Percentiles rank a stretch among this genome's conserved stretches.
Evolutionary conservation across 2,329 filamentous ascomycete species (phyloP).

Genomic region (Aspergillus nomiae): DNA sequence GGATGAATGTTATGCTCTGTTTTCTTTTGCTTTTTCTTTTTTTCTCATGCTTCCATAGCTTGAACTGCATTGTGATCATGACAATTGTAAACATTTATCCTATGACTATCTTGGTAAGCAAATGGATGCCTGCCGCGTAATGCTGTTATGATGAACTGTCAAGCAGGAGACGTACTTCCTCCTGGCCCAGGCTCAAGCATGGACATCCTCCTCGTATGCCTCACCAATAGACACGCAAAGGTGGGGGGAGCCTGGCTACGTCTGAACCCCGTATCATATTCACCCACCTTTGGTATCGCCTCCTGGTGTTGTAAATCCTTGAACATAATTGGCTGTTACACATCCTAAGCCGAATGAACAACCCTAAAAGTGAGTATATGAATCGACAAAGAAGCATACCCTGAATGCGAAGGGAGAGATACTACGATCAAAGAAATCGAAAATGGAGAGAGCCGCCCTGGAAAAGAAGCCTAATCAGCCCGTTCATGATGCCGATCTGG

Average conservation of each 20-base stretch:
- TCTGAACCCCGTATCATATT: no score
- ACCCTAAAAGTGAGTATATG: neutral
- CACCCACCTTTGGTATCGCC: neutral
- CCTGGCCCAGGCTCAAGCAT: neutral
- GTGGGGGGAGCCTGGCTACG: neutral
- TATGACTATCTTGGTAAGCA: neutral
- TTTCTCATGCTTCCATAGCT: neutral
- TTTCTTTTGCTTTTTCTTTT: no score
- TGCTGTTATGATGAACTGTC: neutral
- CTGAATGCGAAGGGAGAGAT: neutral
- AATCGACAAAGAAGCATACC: neutral
- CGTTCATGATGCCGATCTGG: neutral
- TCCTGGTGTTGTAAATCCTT: neutral
- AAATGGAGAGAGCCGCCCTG: neutral
- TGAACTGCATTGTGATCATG: neutral
- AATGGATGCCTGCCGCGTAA: neutral
- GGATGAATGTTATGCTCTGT: neutral
- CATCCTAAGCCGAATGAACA: neutral
- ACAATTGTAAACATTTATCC: neutral
- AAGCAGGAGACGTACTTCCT: neutral
- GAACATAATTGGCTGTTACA: neutral
- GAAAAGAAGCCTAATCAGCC: neutral
- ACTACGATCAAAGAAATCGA: neutral
- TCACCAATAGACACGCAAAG: neutral
- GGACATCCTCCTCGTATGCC: neutral